phyloP scores from a whole-genome alignment of 345 rosid genomes.

The Murraya paniculata region DNA sequence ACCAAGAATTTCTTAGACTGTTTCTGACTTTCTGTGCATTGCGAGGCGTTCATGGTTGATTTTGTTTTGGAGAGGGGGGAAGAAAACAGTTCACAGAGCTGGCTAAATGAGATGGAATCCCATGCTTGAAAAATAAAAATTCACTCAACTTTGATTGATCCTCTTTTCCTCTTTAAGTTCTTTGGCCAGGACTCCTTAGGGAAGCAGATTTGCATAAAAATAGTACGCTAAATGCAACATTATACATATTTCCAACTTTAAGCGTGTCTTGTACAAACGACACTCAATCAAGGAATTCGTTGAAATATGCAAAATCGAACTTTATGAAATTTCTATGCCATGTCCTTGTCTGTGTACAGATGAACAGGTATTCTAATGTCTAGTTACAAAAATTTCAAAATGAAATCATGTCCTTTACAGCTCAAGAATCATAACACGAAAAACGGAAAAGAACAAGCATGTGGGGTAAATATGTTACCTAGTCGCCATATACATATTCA shows the following conservation, averaged over 20 bases:
- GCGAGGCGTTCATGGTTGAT: background rate
- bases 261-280: background rate
- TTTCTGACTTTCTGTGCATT: too few species aligned
- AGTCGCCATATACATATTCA: conserved; percentile 63
- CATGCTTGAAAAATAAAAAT: background rate
- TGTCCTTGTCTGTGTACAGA: background rate
- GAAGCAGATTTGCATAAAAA: background rate
- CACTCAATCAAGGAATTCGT: background rate
- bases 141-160: background rate
- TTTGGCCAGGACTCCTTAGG: background rate
- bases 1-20: background rate
- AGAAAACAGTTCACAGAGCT: background rate
- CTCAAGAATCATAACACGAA: background rate
- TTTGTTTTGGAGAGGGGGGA: too few species aligned
- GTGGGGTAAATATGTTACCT: conserved; percentile 16
- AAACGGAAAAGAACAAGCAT: background rate
- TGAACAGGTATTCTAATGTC: background rate
- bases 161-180: background rate
- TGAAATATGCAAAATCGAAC: background rate
- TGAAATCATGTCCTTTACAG: background rate
- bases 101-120: background rate
- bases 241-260: background rate
- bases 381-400: background rate
- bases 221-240: background rate
- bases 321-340: background rate